phyloP scores from a whole-genome alignment of 2,329 filamentous ascomycete genomes.

The Fusarium phyllophilum region DNA sequence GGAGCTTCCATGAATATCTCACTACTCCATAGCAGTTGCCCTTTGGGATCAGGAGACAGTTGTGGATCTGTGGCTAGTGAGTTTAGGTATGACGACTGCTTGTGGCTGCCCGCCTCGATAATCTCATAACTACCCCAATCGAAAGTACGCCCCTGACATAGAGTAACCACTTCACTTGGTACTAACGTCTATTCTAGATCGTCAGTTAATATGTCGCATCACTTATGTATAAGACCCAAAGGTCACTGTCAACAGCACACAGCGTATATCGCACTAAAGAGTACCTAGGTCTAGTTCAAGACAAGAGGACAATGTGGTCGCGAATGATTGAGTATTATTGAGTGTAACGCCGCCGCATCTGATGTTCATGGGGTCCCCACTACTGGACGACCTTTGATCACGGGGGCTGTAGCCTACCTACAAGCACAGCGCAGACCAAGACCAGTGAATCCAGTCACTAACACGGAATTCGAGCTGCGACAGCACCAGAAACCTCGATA shows the following conservation, averaged over 20 bases:
- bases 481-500: slow-evolving; percentile 22
- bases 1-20: slow-evolving; percentile 17
- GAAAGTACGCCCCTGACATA: background rate
- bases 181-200: background rate
- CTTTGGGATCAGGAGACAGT: slow-evolving; percentile 23
- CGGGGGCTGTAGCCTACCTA: slow-evolving; percentile 13
- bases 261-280: background rate
- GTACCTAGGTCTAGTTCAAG: background rate
- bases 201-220: background rate
- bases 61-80: slow-evolving; percentile 5
- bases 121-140: background rate
- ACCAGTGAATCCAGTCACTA: slow-evolving; percentile 25
- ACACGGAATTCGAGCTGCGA: slow-evolving; percentile 27
- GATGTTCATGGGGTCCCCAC: background rate
- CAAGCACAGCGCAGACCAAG: background rate
- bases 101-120: slow-evolving; percentile 20
- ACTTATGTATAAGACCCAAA: background rate
- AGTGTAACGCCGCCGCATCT: background rate
- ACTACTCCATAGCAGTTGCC: slow-evolving; percentile 3
- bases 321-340: background rate
- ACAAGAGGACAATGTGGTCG: background rate
- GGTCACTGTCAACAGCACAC: background rate
- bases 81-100: slow-evolving; percentile 21
- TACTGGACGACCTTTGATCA: slow-evolving; percentile 23
- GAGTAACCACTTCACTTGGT: background rate